A percentile compares a stretch with the other conserved stretches of the same genome.
Evolutionary conservation across 2,329 filamentous ascomycete genomes (phyloP).

Genomic region (Seiridium cupressi): DNA sequence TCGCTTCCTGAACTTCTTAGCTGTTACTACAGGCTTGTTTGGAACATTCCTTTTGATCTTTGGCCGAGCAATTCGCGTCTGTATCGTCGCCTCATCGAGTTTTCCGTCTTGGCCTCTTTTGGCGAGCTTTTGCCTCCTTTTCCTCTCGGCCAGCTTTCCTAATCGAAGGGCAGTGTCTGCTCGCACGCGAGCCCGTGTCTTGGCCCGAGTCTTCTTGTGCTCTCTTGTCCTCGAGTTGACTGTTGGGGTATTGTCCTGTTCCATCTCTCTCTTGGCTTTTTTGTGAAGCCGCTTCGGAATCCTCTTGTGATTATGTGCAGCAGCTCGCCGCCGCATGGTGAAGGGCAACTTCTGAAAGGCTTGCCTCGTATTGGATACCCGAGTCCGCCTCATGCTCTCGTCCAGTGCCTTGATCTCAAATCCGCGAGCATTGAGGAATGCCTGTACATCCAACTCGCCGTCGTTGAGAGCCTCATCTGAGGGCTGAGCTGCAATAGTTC

Average conservation of each 20-base stretch:
- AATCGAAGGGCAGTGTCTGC: constrained; percentile 75
- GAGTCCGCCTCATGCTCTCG: constrained; percentile 75
- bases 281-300: constrained; percentile 75
- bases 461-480: constrained; percentile 54
- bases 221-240: constrained; percentile 65
- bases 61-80: constrained; percentile 47
- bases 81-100: constrained; percentile 31
- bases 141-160: constrained; percentile 58
- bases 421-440: constrained; percentile 81
- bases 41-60: constrained; percentile 71
- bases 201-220: constrained; percentile 55
- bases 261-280: constrained; percentile 72
- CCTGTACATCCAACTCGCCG: constrained; percentile 81
- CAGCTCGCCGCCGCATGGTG: constrained; percentile 79
- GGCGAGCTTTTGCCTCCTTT: constrained; percentile 35
- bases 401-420: constrained; percentile 88
- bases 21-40: constrained; percentile 57
- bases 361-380: constrained; percentile 58
- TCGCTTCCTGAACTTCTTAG: constrained; percentile 74
- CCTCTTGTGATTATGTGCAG: constrained; percentile 91
- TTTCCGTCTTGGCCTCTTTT: constrained; percentile 29
- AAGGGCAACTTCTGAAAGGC: constrained; percentile 92
- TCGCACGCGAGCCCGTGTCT: constrained; percentile 59
- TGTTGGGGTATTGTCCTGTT: constrained; percentile 85
- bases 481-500: constrained; percentile 49